A percentile compares a stretch with the other conserved stretches of the same genome.
phyloP scores from a whole-genome alignment of 345 rosid genomes.

The Eutrema japonicum region DNA sequence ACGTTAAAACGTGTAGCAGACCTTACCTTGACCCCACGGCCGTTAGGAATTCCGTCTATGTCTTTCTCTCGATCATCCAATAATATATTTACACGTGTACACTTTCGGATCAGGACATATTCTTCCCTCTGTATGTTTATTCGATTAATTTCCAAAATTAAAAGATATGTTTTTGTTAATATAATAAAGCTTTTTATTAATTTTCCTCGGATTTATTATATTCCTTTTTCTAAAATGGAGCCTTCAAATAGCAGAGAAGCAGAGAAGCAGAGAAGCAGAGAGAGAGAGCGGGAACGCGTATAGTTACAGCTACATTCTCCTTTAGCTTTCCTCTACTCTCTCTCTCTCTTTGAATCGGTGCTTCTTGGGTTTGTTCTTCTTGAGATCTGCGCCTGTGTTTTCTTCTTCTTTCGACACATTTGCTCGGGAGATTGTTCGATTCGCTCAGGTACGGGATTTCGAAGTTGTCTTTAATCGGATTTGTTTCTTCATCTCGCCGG shows the following conservation, averaged over 20 bases:
- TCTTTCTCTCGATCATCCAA: slow-evolving; percentile 29
- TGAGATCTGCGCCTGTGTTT: slow-evolving; percentile 48
- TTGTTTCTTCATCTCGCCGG: slow-evolving; percentile 7
- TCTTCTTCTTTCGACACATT: slow-evolving; percentile 20
- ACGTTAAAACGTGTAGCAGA: slow-evolving; percentile 26
- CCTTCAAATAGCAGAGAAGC: slow-evolving; percentile 47
- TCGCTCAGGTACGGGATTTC: slow-evolving; percentile 51
- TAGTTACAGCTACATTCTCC: slow-evolving; percentile 37
- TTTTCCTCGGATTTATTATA: neutral
- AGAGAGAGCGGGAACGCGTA: slow-evolving; percentile 55
- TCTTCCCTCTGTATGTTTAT: slow-evolving; percentile 14
- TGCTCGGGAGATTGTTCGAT: slow-evolving; percentile 15
- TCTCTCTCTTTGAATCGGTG: neutral
- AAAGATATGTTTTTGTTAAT: neutral
- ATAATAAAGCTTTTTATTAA: slow-evolving; percentile 9
- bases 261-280: slow-evolving; percentile 20
- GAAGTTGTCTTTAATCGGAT: slow-evolving; percentile 28
- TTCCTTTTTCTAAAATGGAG: slow-evolving; percentile 40
- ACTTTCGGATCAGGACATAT: slow-evolving; percentile 39
- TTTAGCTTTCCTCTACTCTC: slow-evolving; percentile 38
- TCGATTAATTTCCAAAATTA: slow-evolving; percentile 1
- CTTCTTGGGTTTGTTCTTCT: slow-evolving; percentile 21
- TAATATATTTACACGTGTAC: slow-evolving; percentile 21
- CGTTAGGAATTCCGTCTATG: slow-evolving; percentile 48
- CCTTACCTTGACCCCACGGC: slow-evolving; percentile 44